A percentile compares a stretch with the other conserved stretches of the same genome.
These are phyloP conservation scores for Pterocarpus santalinus DNA, from an alignment of 306 rosid species.

Conservation along the genomic window DNA sequence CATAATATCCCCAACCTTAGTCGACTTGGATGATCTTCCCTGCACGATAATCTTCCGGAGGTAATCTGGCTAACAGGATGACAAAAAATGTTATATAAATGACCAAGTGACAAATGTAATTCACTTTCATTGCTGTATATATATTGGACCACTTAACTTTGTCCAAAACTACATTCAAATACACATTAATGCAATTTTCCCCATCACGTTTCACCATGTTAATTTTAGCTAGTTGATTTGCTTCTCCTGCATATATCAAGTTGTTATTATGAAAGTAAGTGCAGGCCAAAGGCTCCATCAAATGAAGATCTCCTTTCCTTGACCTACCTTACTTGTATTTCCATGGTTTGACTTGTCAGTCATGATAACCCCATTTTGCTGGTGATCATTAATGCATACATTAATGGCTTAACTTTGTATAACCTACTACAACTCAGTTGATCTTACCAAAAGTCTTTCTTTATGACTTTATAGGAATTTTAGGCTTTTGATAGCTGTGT, in stretches of 20 bases:
- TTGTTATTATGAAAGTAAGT: background rate
- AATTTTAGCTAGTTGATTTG: slow-evolving; percentile 15
- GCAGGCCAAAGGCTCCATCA: background rate
- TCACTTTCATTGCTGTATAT: background rate
- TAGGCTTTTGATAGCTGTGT: background rate
- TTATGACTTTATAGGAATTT: background rate
- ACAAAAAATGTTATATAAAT: slow-evolving; percentile 5
- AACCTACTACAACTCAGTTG: background rate
- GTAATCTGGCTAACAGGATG: slow-evolving; percentile 67
- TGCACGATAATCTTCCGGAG: slow-evolving; percentile 98
- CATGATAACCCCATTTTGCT: slow-evolving; percentile 11
- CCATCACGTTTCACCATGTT: slow-evolving; percentile 1
- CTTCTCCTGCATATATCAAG: slow-evolving; percentile 24
- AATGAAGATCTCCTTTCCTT: background rate
- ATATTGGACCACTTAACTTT: background rate
- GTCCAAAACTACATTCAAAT: background rate
- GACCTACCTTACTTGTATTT: background rate
- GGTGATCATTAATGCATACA: background rate
- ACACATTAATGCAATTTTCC: background rate
- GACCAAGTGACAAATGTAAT: slow-evolving; percentile 3
- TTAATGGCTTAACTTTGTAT: background rate
- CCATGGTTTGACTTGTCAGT: slow-evolving; percentile 2
- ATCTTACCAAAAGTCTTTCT: background rate
- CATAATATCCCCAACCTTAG: slow-evolving; percentile 99
- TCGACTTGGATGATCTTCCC: slow-evolving; percentile 98